Evolutionary conservation across 2,329 filamentous ascomycete genomes (phyloP).

Genomic region (Curvularia hawaiiensis): DNA sequence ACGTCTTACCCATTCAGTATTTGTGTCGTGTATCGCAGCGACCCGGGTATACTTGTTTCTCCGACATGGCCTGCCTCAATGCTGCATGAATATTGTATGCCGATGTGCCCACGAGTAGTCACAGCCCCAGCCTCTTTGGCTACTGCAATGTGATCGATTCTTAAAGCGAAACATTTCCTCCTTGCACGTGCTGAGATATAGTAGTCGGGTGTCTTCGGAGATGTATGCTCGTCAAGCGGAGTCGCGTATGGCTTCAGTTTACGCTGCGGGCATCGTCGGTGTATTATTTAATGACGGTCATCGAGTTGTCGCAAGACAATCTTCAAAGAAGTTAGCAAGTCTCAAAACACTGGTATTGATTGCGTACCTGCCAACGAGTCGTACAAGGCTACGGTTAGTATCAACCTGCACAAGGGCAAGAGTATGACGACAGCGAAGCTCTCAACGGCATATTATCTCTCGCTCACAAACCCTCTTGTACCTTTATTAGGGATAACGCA

Average conservation of each 20-base stretch:
- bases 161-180: too few relatives aligned
- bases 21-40: not conserved
- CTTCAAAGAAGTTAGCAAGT: not conserved
- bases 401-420: not conserved
- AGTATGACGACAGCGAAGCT: not conserved
- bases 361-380: not conserved
- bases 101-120: not conserved
- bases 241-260: not conserved
- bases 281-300: not conserved
- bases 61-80: slow-evolving; percentile 1
- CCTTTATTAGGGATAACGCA: too few relatives aligned
- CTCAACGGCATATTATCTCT: not conserved
- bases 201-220: not conserved
- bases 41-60: not conserved
- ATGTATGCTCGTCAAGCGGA: not conserved
- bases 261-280: not conserved
- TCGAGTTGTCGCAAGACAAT: not conserved
- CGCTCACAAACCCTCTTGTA: not conserved
- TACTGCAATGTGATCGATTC: not conserved
- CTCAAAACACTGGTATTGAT: not conserved
- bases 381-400: not conserved
- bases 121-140: not conserved
- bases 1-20: not conserved
- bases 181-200: not conserved
- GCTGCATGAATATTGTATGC: not conserved